These are phyloP conservation scores for Heterobasidion annosum DNA, from an alignment of 1,284 basidiomycete genomes.

Conservation along the genomic window DNA sequence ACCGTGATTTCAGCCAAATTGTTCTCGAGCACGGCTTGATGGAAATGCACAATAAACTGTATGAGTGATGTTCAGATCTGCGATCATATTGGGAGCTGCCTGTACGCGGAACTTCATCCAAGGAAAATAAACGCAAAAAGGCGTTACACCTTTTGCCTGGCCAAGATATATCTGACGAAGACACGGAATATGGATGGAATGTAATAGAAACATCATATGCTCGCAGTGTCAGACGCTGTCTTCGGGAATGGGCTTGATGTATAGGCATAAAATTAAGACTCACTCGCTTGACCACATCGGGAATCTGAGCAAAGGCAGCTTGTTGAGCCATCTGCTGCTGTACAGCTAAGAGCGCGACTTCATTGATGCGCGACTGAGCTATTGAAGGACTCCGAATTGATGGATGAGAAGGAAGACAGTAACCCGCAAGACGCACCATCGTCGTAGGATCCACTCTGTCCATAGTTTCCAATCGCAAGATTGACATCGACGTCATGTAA, in stretches of 20 bases:
- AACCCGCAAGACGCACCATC: constrained; percentile 39
- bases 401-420: background rate
- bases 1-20: constrained; percentile 84
- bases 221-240: too few relatives aligned
- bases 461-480: constrained; percentile 63
- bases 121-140: too few relatives aligned
- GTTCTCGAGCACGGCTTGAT: constrained; percentile 81
- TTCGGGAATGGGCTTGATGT: too few relatives aligned
- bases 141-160: too few relatives aligned
- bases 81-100: too few relatives aligned
- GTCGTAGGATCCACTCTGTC: constrained; percentile 58
- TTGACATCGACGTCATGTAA: constrained; percentile 65
- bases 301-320: constrained; percentile 67
- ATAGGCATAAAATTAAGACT: constrained; percentile 18
- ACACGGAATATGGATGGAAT: too few relatives aligned
- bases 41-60: constrained; percentile 87
- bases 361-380: constrained; percentile 53
- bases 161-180: too few relatives aligned
- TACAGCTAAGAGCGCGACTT: constrained; percentile 54
- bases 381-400: constrained; percentile 12
- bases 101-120: too few relatives aligned
- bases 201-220: too few relatives aligned
- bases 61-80: background rate
- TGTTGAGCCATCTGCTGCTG: constrained; percentile 79
- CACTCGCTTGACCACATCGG: constrained; percentile 75